Evolutionary conservation across 768 basidiomycete genomes (phyloP).

Genomic region (Tylopilus subfusipes): DNA sequence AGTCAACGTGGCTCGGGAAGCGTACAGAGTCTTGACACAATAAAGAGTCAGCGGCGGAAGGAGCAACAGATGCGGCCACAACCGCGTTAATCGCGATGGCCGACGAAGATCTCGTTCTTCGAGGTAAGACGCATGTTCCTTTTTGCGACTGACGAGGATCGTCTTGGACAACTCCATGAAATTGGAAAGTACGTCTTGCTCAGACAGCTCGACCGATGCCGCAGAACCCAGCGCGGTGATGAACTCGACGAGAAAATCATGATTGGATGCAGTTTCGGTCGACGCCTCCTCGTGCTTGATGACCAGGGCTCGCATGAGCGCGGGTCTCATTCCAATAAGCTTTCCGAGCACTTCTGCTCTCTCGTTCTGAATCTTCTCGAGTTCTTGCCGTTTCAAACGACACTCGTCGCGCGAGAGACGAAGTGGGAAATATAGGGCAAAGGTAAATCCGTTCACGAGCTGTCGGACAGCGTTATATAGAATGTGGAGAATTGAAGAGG

Average conservation of each 20-base stretch:
- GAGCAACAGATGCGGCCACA: slow-evolving; percentile 82
- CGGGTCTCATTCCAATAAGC: slow-evolving; percentile 52
- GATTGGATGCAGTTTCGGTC: slow-evolving; percentile 1
- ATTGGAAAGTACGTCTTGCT: slow-evolving; percentile 9
- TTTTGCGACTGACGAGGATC: slow-evolving; percentile 27
- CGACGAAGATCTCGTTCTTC: slow-evolving; percentile 46
- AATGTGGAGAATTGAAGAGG: slow-evolving; percentile 6
- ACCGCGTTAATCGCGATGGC: slow-evolving; percentile 61
- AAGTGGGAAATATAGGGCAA: slow-evolving; percentile 46
- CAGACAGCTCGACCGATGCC: slow-evolving; percentile 11
- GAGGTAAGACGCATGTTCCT: slow-evolving; percentile 30
- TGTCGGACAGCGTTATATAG: slow-evolving; percentile 8
- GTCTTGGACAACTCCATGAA: slow-evolving; percentile 17
- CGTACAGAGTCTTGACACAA: slow-evolving; percentile 47
- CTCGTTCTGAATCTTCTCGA: slow-evolving; percentile 64
- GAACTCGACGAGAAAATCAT: slow-evolving; percentile 23
- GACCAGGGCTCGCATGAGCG: slow-evolving; percentile 36
- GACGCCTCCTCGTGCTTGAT: slow-evolving; percentile 1
- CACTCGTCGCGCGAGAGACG: slow-evolving; percentile 68
- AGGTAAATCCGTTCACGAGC: slow-evolving; percentile 10
- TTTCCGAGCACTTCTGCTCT: slow-evolving; percentile 65
- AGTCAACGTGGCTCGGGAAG: slow-evolving; percentile 54
- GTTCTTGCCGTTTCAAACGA: slow-evolving; percentile 49
- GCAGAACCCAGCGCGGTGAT: slow-evolving; percentile 15
- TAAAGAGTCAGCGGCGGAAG: slow-evolving; percentile 67